These are phyloP conservation scores for Iris pallida DNA, from an alignment of 116 monocot species.

Conservation along the genomic window DNA sequence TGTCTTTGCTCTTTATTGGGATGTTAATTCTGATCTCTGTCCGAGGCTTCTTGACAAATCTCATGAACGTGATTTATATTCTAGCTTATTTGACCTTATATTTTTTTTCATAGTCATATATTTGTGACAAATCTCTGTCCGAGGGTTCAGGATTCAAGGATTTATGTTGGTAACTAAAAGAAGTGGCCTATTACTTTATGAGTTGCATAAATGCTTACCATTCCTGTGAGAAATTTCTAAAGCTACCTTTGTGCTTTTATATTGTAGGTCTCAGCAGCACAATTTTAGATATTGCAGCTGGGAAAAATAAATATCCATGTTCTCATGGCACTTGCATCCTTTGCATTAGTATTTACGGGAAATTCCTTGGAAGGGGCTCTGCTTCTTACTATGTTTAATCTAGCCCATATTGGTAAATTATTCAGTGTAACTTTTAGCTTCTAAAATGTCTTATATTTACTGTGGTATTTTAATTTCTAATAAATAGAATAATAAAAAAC, in stretches of 20 bases:
- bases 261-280: slow-evolving; percentile 84
- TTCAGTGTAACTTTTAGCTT: not conserved
- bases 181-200: too few relatives aligned
- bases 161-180: too few relatives aligned
- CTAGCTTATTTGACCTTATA: not conserved
- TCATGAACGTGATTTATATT: slow-evolving; percentile 87
- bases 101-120: slow-evolving; percentile 1
- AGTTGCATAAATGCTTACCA: too few relatives aligned
- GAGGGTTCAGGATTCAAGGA: too few relatives aligned
- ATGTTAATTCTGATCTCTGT: slow-evolving; percentile 95
- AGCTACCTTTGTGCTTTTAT: slow-evolving; percentile 6
- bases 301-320: slow-evolving; percentile 98
- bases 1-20: slow-evolving; percentile 82
- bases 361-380: slow-evolving; percentile 93
- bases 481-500: not conserved
- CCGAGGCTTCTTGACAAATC: slow-evolving; percentile 85
- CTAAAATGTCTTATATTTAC: slow-evolving; percentile 2
- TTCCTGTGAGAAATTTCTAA: not conserved
- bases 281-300: slow-evolving; percentile 70
- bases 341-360: slow-evolving; percentile 97
- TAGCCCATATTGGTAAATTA: slow-evolving; percentile 92
- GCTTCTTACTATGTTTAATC: slow-evolving; percentile 98
- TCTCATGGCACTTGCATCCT: slow-evolving; percentile 98
- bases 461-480: too few relatives aligned
- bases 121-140: too few relatives aligned